Base-by-base conservation (phyloP, 176 grass and related monocot genomes). In the Oryza longistaminata region DNA sequence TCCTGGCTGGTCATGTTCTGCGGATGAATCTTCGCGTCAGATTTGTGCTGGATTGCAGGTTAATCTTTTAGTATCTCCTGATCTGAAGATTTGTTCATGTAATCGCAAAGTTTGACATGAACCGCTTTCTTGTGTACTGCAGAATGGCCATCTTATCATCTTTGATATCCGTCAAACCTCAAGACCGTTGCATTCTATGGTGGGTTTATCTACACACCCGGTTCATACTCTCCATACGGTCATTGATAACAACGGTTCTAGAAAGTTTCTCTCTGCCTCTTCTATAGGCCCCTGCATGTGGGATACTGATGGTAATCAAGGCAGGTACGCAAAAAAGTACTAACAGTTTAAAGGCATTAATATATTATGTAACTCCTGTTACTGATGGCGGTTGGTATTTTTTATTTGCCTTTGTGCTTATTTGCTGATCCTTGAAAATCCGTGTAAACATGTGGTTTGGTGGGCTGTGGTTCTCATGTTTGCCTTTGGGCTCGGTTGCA, bases 41-140 rank as follows among this genome's bases (percentile, higher is more conserved):
- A 79, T 93, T 46, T 98, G 93, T 92, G 85, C 87, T 90, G 95
- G 96, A 75, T 81, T 98, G 76, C 96, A 98, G 96, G 96, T 95
- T 75, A 55, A 43, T 68, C 79, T 83, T n/a, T 66, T 71, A 81
- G 1, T 42, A 21, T 52, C 6, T 50, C 16, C 40, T 85, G 24
- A 26, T 31, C 33, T 70, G 64, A 82, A 71, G 58, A 15, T 70
- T 70, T 77, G 55, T 75, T 80, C 16, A 67, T 78, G 29, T 26
- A 43, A 26, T 86, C 74, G 73, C 60, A 60, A 66, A 22, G 11
- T 74, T 58, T 81, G 44, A 83, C 27, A 19, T 49, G 21, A 73
- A 74, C 66, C 26, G 0, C 5, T 35, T 40, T 49, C 14, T 74
- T 74, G 40, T 45, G 35, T 80, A 46, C 81, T 66, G 73, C 71